Base-by-base conservation (phyloP, 768 basidiomycete genomes). In the Mycena latifolia region DNA sequence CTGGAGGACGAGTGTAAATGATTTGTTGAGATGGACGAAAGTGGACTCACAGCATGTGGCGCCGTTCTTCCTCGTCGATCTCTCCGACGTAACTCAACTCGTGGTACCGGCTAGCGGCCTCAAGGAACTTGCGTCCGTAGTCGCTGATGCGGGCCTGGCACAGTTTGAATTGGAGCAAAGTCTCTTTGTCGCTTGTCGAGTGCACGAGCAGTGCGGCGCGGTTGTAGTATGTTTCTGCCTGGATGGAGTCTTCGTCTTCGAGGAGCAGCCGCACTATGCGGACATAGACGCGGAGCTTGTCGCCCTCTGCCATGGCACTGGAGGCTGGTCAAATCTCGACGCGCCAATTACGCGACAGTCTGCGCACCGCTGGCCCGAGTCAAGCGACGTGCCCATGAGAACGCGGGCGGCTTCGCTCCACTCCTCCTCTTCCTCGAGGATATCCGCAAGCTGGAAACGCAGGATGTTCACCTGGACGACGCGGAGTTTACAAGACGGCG, bases 191-290 rank as follows among this genome's bases (percentile, higher is more conserved):
- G 18, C 82, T 84, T 41, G 92, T 88, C 18, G 90, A 88, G 76
- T 95, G 92, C 25, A 94, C 90, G 24, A 98, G 86, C 24, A 96
- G 87, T 1, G 95, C 94, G 22, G 98, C 98, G 60, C 98, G 93
- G 74, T 96, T 97, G 78, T 97, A 97, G 79, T 96, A 99, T 2
- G 95, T 94, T 76, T 99, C 97, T n/a, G 98, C 98, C 77, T 96
- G 94, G 2, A 96, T 92, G 5, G 94, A 95, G 74, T 99, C 97
- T 76, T 97, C 96, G 60, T 98, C 96, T 81, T 99, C 97, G 35
- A 99, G 85, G 22, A 98, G 85, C 7, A 99, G 85, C 20, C 98
- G 91, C 56, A 99, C 94, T 69, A 99, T 97, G 63, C 96, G 92
- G 64, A 99, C 90, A 75, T 98, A 98, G 39, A 97, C 86, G 28